Evolutionary conservation across 2,329 filamentous ascomycete species (phyloP), one percentile per base, ranked within the genome.

Genomic region (Blastomyces parvus): DNA sequence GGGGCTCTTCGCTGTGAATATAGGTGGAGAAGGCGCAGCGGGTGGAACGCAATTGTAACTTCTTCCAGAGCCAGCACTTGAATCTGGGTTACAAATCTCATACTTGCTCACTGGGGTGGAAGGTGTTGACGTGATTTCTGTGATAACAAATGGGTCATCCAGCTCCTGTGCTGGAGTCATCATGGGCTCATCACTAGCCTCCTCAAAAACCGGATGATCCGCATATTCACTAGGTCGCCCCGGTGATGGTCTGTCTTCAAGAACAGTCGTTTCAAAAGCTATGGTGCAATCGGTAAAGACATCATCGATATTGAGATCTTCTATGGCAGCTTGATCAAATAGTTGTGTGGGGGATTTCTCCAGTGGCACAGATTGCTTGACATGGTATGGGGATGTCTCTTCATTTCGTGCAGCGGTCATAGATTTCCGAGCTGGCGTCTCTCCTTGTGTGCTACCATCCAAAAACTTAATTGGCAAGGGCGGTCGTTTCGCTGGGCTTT

Each of bases 401-500:
- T 62, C 40, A 11, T 1, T 27, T 22, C 9, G 8, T 17, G 33
- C n/a, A 9, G 40, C 27, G 57, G 25, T 46, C 11, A 13, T 5
- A 30, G 50, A 17, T 40, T 11, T 25, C 30, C 19, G n/a, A 46
- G 19, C 3, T 11, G 30, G 59, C 7, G 48, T 19, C 46, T 52
- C 59, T 25, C 17, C 19, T 14, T 8, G 33, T n/a, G 3, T 33
- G 30, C n/a, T 38, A 8, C 27, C 38, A 17, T 2, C 6, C 53
- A 70, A 71, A 40, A 66, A 69, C 59, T 78, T 79, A 61, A 75
- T 74, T 0, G 78, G 75, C 4, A 77, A 76, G 9, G 70, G 68
- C 30, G 77, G 71, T 58, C 76, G 75, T 64, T 78, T 77, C 1
- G 79, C 78, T 8, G 79, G 79, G 59, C 76, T 79, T 65, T 77